Percentiles rank a stretch among this genome's conserved stretches.
Conservation (phyloP, 1,284 basidiomycete genomes). For the Cystobasidium slooffiae region DNA sequence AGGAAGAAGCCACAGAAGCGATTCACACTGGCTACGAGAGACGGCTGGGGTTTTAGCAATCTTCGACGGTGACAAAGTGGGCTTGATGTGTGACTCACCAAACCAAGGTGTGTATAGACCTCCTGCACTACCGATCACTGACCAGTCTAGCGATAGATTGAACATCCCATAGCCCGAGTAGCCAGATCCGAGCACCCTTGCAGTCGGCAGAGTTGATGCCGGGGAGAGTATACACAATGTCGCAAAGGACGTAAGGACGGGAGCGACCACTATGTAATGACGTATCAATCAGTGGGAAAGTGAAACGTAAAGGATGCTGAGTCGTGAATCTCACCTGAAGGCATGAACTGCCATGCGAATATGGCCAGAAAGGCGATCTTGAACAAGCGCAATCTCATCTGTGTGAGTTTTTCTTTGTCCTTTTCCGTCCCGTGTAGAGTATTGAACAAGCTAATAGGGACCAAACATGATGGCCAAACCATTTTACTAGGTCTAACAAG, state of each 20-base stretch:
- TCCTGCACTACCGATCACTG: slow-evolving; percentile 52
- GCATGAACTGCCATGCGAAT: slow-evolving; percentile 53
- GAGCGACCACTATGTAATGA: slow-evolving; percentile 53
- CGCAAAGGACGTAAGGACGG: slow-evolving; percentile 58
- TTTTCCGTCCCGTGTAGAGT: slow-evolving; percentile 55
- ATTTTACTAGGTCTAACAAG: slow-evolving; percentile 56
- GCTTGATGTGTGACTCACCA: too few species aligned
- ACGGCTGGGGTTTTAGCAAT: too few species aligned
- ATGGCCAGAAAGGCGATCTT: slow-evolving; percentile 49
- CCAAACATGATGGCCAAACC: slow-evolving; percentile 55
- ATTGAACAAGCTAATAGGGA: slow-evolving; percentile 57
- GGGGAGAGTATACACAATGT: slow-evolving; percentile 58
- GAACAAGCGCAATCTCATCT: slow-evolving; percentile 51
- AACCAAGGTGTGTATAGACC: slow-evolving; percentile 50
- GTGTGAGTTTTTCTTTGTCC: slow-evolving; percentile 46
- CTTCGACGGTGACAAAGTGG: too few species aligned
- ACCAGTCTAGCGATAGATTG: slow-evolving; percentile 55
- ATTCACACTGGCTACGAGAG: slow-evolving; percentile 36
- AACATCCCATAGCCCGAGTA: slow-evolving; percentile 59
- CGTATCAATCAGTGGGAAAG: not conserved
- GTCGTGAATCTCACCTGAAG: slow-evolving; percentile 35
- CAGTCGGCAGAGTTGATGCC: slow-evolving; percentile 9
- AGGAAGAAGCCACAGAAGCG: slow-evolving; percentile 40
- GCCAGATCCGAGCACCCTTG: slow-evolving; percentile 55
- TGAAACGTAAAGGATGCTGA: not conserved